Percentiles rank a stretch among this genome's conserved stretches.
These are phyloP conservation scores for Penicillium samsonianum DNA, from an alignment of 495 filamentous ascomycete species.

Conservation along the genomic window DNA sequence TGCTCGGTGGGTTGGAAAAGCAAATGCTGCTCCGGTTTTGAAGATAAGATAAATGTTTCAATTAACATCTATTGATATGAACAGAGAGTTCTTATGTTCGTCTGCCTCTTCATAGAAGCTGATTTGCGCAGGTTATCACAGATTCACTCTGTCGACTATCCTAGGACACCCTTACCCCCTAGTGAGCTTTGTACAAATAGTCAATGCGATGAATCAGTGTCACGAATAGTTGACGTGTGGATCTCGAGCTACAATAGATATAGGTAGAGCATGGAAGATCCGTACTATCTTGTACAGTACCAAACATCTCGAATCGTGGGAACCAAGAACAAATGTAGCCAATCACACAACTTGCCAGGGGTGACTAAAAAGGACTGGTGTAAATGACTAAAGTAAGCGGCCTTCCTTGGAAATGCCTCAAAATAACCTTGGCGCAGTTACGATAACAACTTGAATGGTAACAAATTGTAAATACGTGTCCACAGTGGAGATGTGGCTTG, in stretches of 20 bases:
- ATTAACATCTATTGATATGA: neutral
- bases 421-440: neutral
- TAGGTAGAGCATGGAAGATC: neutral
- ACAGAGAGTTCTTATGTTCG: neutral
- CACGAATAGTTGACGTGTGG: neutral
- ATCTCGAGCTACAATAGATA: neutral
- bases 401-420: neutral
- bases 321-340: neutral
- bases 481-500: neutral
- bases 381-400: neutral
- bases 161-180: neutral
- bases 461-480: neutral
- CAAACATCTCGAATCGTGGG: neutral
- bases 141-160: neutral
- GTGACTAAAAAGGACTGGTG: neutral
- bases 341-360: neutral
- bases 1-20: neutral
- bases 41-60: neutral
- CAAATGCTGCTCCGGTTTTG: neutral
- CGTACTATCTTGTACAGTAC: neutral
- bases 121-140: neutral
- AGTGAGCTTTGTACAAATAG: neutral
- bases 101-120: neutral
- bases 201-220: neutral
- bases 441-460: neutral